Evolutionary conservation across 805 yeast species (phyloP).

Genomic region (Hanseniaspora singularis): DNA sequence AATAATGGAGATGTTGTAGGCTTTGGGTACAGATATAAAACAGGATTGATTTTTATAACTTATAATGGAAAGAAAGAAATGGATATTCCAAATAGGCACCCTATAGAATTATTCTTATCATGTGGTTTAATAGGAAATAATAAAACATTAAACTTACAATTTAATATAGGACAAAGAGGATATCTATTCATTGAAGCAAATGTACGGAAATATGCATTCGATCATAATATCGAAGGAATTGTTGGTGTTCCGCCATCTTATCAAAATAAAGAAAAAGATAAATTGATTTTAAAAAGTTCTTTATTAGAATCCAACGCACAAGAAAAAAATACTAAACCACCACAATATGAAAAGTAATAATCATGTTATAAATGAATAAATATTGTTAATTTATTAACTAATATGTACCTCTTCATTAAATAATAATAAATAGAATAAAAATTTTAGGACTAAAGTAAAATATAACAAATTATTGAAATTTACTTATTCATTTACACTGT

Average conservation of each 20-base stretch:
- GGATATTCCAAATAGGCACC: slow-evolving; percentile 67
- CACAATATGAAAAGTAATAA: too few species aligned
- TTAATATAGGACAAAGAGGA: slow-evolving; percentile 66
- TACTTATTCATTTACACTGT: too few species aligned
- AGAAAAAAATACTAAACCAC: too few species aligned
- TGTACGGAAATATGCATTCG: slow-evolving; percentile 78
- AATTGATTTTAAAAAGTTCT: not conserved
- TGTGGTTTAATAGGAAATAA: slow-evolving; percentile 29
- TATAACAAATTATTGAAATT: too few species aligned
- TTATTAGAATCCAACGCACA: too few species aligned
- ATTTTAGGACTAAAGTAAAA: too few species aligned
- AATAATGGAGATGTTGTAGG: slow-evolving; percentile 88
- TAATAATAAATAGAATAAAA: too few species aligned
- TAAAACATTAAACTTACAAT: slow-evolving; percentile 37
- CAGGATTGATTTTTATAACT: slow-evolving; percentile 83
- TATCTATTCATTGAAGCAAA: slow-evolving; percentile 73
- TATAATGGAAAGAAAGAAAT: slow-evolving; percentile 80
- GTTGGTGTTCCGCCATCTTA: slow-evolving; percentile 38
- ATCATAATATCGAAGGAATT: slow-evolving; percentile 29
- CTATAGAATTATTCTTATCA: slow-evolving; percentile 33
- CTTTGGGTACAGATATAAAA: slow-evolving; percentile 68
- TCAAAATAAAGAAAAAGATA: slow-evolving; percentile 28
- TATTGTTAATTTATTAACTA: too few species aligned
- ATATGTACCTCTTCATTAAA: too few species aligned
- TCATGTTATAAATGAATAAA: too few species aligned